Conservation (phyloP, 1,284 basidiomycete genomes). For the Marasmius tenuissimus region DNA sequence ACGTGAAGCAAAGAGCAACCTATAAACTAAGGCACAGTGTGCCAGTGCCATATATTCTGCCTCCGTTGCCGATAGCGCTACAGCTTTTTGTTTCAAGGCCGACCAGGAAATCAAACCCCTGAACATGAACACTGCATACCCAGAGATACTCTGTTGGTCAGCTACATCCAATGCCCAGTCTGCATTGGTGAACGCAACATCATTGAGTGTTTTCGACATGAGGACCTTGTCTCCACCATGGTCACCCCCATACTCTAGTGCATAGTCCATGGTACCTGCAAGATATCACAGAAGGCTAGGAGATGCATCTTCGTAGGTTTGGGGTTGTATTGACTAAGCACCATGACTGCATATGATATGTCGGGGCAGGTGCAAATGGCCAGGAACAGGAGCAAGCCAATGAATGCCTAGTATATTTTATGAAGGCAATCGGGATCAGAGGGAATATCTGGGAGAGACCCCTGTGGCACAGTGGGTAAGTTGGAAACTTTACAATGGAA, state of each 20-base stretch:
- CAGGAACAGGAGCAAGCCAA: too few relatives aligned
- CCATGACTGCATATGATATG: slow-evolving; percentile 1
- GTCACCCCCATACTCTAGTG: slow-evolving; percentile 10
- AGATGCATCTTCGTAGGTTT: background rate
- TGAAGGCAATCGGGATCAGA: too few relatives aligned
- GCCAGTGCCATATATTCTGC: slow-evolving; percentile 5
- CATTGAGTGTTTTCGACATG: background rate
- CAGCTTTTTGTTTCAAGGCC: slow-evolving; percentile 10
- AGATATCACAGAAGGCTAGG: background rate
- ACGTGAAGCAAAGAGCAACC: too few relatives aligned
- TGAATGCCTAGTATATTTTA: too few relatives aligned
- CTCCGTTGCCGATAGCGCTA: slow-evolving; percentile 14
- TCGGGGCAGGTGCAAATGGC: background rate
- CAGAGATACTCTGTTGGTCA: slow-evolving; percentile 15
- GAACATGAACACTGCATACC: slow-evolving; percentile 14
- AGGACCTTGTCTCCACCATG: background rate
- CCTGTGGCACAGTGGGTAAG: too few relatives aligned
- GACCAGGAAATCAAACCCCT: slow-evolving; percentile 16
- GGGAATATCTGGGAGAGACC: too few relatives aligned
- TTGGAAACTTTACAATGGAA: too few relatives aligned
- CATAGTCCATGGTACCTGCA: background rate
- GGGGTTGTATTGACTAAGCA: slow-evolving; percentile 1
- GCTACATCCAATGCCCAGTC: slow-evolving; percentile 17
- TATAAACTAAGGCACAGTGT: too few relatives aligned
- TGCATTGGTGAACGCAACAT: slow-evolving; percentile 9